Conservation (phyloP, 495 filamentous ascomycete genomes). For the Penicillium waksmanii region DNA sequence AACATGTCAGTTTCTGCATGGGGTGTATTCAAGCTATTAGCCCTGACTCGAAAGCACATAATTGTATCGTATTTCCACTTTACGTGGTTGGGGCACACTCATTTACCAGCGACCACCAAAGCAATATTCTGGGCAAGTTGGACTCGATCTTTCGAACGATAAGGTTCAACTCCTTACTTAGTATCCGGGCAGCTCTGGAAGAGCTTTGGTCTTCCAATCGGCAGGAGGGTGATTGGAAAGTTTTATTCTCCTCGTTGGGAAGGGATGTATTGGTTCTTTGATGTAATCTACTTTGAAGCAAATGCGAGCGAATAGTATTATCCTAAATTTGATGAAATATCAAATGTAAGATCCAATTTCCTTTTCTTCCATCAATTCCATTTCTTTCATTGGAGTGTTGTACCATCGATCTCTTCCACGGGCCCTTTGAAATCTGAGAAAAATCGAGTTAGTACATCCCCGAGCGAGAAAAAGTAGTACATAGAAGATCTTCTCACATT, state of each 20-base stretch:
- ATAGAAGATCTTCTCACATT: not conserved
- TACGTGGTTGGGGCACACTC: constrained; percentile 25
- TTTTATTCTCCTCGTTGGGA: constrained; percentile 22
- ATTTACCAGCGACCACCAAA: constrained; percentile 19
- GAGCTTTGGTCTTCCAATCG: constrained; percentile 12
- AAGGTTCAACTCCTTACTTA: constrained; percentile 20
- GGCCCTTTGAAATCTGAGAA: constrained; percentile 2
- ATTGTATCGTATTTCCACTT: constrained; percentile 26
- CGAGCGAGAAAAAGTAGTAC: not conserved
- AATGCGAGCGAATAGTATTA: no score
- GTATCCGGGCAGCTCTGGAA: constrained; percentile 20
- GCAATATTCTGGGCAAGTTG: constrained; percentile 17
- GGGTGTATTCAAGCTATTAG: constrained; percentile 22
- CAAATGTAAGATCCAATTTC: no score
- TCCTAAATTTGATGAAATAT: no score
- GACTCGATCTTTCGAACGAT: constrained; percentile 19
- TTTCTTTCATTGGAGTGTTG: not conserved
- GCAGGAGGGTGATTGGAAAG: constrained; percentile 20
- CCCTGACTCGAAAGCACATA: constrained; percentile 20
- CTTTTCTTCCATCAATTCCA: no score
- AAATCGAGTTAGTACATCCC: not conserved
- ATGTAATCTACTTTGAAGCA: not conserved
- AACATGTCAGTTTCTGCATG: constrained; percentile 22
- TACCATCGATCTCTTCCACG: not conserved
- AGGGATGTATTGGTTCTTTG: constrained; percentile 23